Conservation (phyloP, 2,329 filamentous ascomycete species). For the Sporothrix luriei region DNA sequence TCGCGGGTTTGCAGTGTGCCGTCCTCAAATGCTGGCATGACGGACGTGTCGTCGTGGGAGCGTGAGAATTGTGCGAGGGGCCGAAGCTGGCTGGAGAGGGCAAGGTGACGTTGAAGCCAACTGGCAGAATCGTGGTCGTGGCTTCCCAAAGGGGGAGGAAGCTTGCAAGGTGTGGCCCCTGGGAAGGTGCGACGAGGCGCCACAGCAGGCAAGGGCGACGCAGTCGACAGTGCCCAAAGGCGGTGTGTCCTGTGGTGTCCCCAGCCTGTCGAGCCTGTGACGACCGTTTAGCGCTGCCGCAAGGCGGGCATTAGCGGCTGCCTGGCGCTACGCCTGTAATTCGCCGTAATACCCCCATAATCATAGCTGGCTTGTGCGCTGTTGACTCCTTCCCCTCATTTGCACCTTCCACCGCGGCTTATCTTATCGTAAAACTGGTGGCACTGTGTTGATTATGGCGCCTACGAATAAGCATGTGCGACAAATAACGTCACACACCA, state of each 20-base stretch:
- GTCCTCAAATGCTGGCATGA: conserved; percentile 24
- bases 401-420: not conserved
- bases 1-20: not conserved
- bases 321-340: conserved; percentile 3
- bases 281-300: conserved; percentile 13
- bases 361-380: not conserved
- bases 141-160: conserved; percentile 28
- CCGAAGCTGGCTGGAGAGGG: conserved; percentile 7
- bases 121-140: conserved; percentile 31
- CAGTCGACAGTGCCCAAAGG: conserved; percentile 21
- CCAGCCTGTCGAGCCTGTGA: not conserved
- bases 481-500: conserved; percentile 20
- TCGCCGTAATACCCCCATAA: not conserved
- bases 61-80: not conserved
- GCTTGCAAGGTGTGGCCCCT: conserved; percentile 7
- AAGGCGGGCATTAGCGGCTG: conserved; percentile 20
- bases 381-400: conserved; percentile 2
- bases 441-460: not conserved
- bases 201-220: conserved; percentile 22
- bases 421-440: conserved; percentile 23
- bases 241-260: conserved; percentile 21
- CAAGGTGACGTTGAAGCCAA: conserved; percentile 30
- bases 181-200: conserved; percentile 24
- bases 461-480: conserved; percentile 19
- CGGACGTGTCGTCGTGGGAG: not conserved